phyloP scores from a whole-genome alignment of 2,329 filamentous ascomycete genomes.

The Ophiostoma tasmaniense region DNA sequence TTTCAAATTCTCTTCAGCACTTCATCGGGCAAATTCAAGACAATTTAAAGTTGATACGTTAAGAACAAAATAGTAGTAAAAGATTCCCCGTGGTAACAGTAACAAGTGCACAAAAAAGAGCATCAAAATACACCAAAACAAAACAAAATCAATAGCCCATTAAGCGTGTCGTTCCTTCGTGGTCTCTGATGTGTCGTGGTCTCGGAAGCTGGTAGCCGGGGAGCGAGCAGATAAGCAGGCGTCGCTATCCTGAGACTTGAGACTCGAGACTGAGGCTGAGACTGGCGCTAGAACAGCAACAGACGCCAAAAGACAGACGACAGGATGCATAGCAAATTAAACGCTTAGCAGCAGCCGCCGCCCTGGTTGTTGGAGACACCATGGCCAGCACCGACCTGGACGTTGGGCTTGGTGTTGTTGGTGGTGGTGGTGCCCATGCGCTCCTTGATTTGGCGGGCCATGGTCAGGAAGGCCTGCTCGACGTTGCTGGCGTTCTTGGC shows the following conservation, averaged over 20 bases:
- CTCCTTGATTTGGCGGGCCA: constrained; percentile 99
- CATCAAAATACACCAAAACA: constrained; percentile 7
- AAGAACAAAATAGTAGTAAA: constrained; percentile 2
- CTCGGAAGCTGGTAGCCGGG: background rate
- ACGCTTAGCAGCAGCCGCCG: constrained; percentile 30
- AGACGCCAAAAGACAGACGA: too few relatives aligned
- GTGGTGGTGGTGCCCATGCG: constrained; percentile 94
- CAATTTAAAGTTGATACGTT: background rate
- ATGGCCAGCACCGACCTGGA: constrained; percentile 91
- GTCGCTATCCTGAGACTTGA: too few relatives aligned
- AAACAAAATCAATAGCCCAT: constrained; percentile 14
- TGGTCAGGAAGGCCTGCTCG: constrained; percentile 98
- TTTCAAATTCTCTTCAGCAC: background rate
- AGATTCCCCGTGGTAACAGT: constrained; percentile 5
- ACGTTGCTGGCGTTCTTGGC: constrained; percentile 99
- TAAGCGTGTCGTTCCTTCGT: constrained; percentile 9
- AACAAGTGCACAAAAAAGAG: background rate
- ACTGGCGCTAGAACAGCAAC: too few relatives aligned
- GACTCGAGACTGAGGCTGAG: too few relatives aligned
- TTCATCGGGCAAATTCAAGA: background rate
- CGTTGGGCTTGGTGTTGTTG: constrained; percentile 97
- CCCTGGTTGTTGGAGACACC: constrained; percentile 58
- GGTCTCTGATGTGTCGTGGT: background rate
- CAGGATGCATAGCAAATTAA: background rate
- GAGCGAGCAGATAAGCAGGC: background rate